These are phyloP conservation scores for Claviceps sp. DNA, from an alignment of 2,329 filamentous ascomycete species.

Conservation along the genomic window DNA sequence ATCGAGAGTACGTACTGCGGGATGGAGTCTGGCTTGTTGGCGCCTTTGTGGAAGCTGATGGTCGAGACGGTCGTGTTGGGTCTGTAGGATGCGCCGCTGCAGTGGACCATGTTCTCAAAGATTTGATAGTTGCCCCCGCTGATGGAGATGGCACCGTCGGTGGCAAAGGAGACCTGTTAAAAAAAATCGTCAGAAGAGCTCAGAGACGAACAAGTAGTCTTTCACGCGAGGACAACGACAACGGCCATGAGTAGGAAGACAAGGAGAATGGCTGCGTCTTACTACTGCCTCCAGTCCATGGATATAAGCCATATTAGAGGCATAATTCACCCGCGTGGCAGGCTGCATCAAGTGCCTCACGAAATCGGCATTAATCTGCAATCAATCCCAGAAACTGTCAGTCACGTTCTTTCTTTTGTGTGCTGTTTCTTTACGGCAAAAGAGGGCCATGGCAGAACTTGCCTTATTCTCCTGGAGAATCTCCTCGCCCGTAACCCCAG, in stretches of 20 bases:
- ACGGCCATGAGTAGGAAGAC: neutral
- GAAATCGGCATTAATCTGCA: constrained; percentile 50
- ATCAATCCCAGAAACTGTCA: too few species aligned
- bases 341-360: constrained; percentile 77
- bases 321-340: constrained; percentile 87
- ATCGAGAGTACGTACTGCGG: constrained; percentile 36
- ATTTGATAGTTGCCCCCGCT: constrained; percentile 88
- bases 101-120: constrained; percentile 66
- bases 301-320: constrained; percentile 72
- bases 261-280: constrained; percentile 3
- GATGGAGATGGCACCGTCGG: constrained; percentile 68
- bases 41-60: constrained; percentile 38
- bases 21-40: constrained; percentile 22
- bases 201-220: too few species aligned
- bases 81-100: constrained; percentile 45
- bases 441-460: neutral
- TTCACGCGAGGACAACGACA: too few species aligned
- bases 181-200: neutral
- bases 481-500: constrained; percentile 58
- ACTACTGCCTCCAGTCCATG: constrained; percentile 83
- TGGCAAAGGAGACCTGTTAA: constrained; percentile 63
- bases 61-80: constrained; percentile 55
- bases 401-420: too few species aligned
- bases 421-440: neutral
- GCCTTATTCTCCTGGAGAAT: constrained; percentile 51